Evolutionary conservation across 2,329 filamentous ascomycete species (phyloP).

Genomic region (Verticillium dahliae): DNA sequence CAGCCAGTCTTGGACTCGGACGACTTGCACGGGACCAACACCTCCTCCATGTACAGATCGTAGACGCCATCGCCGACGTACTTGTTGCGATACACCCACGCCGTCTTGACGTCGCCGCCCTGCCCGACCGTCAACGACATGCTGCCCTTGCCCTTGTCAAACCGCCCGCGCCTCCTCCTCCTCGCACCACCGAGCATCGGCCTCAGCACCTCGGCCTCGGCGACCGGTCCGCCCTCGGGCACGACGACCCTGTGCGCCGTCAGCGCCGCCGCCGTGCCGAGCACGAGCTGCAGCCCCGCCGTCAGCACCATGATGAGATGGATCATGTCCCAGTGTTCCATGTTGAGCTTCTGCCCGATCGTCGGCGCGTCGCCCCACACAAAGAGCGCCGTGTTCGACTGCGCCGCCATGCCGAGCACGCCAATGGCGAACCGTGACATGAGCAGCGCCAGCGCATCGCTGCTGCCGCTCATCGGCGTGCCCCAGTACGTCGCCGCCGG

Average conservation of each 20-base stretch:
- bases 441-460: slow-evolving; percentile 24
- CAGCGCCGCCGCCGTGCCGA: slow-evolving; percentile 15
- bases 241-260: slow-evolving; percentile 20
- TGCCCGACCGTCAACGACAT: background rate
- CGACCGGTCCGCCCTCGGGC: slow-evolving; percentile 7
- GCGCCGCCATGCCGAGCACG: slow-evolving; percentile 24
- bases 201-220: slow-evolving; percentile 10
- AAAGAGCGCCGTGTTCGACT: slow-evolving; percentile 18
- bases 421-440: slow-evolving; percentile 29
- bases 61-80: slow-evolving; percentile 4
- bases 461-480: slow-evolving; percentile 19
- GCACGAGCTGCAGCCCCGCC: slow-evolving; percentile 20
- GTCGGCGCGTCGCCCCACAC: slow-evolving; percentile 21
- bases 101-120: background rate
- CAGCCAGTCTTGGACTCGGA: background rate
- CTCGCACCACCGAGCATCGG: slow-evolving; percentile 7
- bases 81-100: slow-evolving; percentile 9
- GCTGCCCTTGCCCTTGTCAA: background rate
- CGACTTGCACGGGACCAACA: background rate
- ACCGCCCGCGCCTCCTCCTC: background rate
- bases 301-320: slow-evolving; percentile 25
- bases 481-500: slow-evolving; percentile 33
- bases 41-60: slow-evolving; percentile 11
- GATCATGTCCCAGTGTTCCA: slow-evolving; percentile 23
- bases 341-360: slow-evolving; percentile 22